Conservation (phyloP, 805 yeast species). For the Ogataea naganishii region DNA sequence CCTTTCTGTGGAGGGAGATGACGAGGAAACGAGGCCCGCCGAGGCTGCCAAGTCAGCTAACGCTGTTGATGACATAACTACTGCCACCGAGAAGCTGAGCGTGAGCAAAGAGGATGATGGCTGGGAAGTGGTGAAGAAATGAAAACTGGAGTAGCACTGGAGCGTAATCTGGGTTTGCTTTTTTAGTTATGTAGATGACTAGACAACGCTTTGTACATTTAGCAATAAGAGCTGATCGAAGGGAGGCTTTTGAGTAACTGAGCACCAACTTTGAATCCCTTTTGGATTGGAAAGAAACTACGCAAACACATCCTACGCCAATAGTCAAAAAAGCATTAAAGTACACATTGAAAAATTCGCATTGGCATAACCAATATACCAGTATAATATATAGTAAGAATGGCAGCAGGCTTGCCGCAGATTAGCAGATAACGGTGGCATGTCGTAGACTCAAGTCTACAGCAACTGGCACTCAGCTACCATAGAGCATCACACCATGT, state of each 20-base stretch:
- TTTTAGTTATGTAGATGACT: too few relatives aligned
- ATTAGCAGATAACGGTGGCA: too few relatives aligned
- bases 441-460: neutral
- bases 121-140: slow-evolving; percentile 40
- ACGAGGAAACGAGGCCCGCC: slow-evolving; percentile 28
- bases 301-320: neutral
- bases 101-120: slow-evolving; percentile 28
- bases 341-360: too few relatives aligned
- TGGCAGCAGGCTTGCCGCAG: too few relatives aligned
- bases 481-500: slow-evolving; percentile 7
- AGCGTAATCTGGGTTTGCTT: too few relatives aligned
- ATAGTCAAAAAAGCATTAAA: too few relatives aligned
- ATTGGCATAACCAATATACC: too few relatives aligned
- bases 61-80: slow-evolving; percentile 13
- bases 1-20: slow-evolving; percentile 42
- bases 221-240: too few relatives aligned
- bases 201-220: too few relatives aligned
- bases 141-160: slow-evolving; percentile 9
- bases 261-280: neutral
- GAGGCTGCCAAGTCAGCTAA: slow-evolving; percentile 22
- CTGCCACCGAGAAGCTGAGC: slow-evolving; percentile 30
- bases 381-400: too few relatives aligned
- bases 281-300: neutral
- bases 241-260: neutral
- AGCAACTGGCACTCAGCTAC: too few relatives aligned